Conservation (phyloP, 2,329 filamentous ascomycete genomes). For the Paecilomyces sp. region DNA sequence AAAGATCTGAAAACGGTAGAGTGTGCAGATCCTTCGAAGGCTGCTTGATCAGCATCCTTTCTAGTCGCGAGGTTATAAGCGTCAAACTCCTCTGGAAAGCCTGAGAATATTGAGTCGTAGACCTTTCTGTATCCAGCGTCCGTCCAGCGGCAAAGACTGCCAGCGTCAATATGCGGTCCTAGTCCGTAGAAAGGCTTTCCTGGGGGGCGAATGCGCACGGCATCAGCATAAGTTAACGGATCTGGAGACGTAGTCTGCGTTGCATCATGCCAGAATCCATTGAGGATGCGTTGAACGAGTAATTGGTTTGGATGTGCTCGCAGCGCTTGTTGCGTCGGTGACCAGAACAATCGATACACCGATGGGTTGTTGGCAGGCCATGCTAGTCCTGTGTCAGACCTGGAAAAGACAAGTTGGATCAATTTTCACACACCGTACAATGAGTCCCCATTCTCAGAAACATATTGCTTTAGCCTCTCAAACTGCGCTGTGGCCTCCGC, state of each 20-base stretch:
- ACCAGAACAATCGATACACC: constrained; percentile 32
- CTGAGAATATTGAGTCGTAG: constrained; percentile 32
- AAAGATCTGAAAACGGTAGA: constrained; percentile 33
- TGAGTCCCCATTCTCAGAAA: constrained; percentile 29
- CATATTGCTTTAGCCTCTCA: constrained; percentile 24
- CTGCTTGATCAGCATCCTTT: constrained; percentile 14
- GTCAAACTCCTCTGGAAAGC: constrained; percentile 30
- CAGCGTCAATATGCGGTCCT: constrained; percentile 40
- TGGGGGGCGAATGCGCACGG: constrained; percentile 31
- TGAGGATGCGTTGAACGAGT: constrained; percentile 27
- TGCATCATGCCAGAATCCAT: constrained; percentile 33
- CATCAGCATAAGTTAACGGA: constrained; percentile 36
- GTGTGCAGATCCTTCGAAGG: constrained; percentile 30
- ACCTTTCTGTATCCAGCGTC: constrained; percentile 30
- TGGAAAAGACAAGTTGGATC: not conserved
- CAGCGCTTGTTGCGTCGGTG: constrained; percentile 32
- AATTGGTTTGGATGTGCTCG: constrained; percentile 34
- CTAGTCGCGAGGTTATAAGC: constrained; percentile 30
- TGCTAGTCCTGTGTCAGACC: not conserved
- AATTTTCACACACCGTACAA: not conserved
- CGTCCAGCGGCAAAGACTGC: constrained; percentile 38
- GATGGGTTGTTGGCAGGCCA: constrained; percentile 27
- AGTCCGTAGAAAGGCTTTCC: constrained; percentile 33
- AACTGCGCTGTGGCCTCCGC: constrained; percentile 7
- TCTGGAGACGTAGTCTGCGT: constrained; percentile 21